Evolutionary conservation across 306 rosid genomes (phyloP).

Genomic region (Malus orientalis): DNA sequence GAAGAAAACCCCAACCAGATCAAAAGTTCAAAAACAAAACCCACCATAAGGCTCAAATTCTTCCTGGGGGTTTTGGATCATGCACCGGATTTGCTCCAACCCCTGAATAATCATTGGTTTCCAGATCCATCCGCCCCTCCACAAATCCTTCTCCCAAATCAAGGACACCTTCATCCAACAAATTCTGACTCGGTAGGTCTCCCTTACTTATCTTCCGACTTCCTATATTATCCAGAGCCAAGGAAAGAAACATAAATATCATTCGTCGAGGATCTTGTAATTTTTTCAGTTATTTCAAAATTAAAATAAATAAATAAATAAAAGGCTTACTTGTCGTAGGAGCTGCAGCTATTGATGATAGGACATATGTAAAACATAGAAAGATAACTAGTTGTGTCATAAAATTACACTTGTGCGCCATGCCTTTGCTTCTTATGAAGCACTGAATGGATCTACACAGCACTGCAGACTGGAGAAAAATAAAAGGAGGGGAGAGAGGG

Average conservation of each 20-base stretch:
- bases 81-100: constrained; percentile 26
- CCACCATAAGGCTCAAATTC: background rate
- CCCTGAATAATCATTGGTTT: constrained; percentile 6
- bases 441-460: background rate
- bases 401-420: background rate
- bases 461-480: background rate
- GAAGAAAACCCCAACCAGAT: background rate
- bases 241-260: background rate
- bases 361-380: background rate
- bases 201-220: background rate
- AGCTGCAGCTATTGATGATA: background rate
- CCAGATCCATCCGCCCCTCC: constrained; percentile 14
- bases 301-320: too few relatives aligned
- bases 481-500: background rate
- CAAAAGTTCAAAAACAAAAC: background rate
- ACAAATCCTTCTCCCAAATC: constrained; percentile 1
- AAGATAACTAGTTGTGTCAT: background rate
- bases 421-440: background rate
- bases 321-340: background rate
- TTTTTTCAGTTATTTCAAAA: too few relatives aligned
- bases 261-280: background rate
- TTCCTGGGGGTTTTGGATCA: constrained; percentile 19
- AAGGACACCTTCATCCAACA: background rate
- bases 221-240: background rate
- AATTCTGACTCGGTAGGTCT: background rate